Percentiles rank a stretch among this genome's conserved stretches.
These are phyloP conservation scores for Ceratorhiza oryzae-sativae DNA, from an alignment of 1,284 basidiomycete species.

Conservation along the genomic window DNA sequence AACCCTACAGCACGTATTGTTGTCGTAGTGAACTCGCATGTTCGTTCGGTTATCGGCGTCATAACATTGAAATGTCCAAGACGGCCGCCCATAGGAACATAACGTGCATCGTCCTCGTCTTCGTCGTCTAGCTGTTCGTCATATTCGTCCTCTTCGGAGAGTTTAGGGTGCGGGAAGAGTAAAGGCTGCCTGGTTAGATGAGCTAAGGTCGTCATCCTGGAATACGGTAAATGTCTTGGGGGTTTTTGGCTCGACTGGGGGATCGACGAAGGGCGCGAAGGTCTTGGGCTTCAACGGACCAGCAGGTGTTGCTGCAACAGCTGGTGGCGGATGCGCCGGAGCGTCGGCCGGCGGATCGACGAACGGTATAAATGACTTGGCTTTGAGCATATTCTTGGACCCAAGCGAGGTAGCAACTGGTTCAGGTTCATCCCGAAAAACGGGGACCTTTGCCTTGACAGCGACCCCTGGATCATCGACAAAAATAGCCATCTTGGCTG, in stretches of 20 bases:
- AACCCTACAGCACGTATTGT: slow-evolving; percentile 22
- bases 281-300: slow-evolving; percentile 34
- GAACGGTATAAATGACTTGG: slow-evolving; percentile 41
- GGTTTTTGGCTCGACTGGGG: slow-evolving; percentile 15
- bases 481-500: slow-evolving; percentile 46
- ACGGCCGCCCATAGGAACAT: slow-evolving; percentile 70
- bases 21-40: slow-evolving; percentile 80
- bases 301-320: slow-evolving; percentile 4
- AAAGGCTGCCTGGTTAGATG: slow-evolving; percentile 37
- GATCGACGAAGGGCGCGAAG: slow-evolving; percentile 38
- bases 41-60: slow-evolving; percentile 95
- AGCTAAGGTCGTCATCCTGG: slow-evolving; percentile 48
- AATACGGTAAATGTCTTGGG: slow-evolving; percentile 42
- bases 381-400: slow-evolving; percentile 30
- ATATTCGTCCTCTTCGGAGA: slow-evolving; percentile 46
- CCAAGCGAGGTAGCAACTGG: slow-evolving; percentile 12
- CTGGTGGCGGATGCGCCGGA: not conserved
- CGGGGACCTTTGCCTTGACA: slow-evolving; percentile 33
- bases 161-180: slow-evolving; percentile 48
- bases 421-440: slow-evolving; percentile 31
- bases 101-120: slow-evolving; percentile 50
- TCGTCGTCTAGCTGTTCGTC: slow-evolving; percentile 40
- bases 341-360: slow-evolving; percentile 40
- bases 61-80: slow-evolving; percentile 84
- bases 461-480: slow-evolving; percentile 44